Evolutionary conservation across 352 stramenopile species (phyloP).

Genomic region (Phytophthora pinifolia): DNA sequence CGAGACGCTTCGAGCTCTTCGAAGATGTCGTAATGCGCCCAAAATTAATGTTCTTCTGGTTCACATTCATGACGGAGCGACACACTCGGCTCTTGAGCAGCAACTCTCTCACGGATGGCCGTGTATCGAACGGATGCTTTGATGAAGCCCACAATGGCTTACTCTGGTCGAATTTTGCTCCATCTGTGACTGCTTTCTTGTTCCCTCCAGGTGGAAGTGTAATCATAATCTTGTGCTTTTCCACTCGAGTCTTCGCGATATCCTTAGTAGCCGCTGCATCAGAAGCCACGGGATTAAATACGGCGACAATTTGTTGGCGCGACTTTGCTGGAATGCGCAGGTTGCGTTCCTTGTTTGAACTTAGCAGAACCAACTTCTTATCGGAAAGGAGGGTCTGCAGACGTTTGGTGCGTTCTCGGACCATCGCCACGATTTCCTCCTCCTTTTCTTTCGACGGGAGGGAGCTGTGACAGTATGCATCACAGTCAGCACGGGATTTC

Average conservation of each 20-base stretch:
- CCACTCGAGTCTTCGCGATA: slow-evolving; percentile 63
- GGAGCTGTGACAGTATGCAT: slow-evolving; percentile 69
- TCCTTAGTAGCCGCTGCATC: slow-evolving; percentile 36
- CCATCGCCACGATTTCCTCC: slow-evolving; percentile 76
- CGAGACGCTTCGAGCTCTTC: slow-evolving; percentile 83
- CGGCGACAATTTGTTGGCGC: slow-evolving; percentile 71
- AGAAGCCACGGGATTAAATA: slow-evolving; percentile 65
- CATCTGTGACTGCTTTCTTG: slow-evolving; percentile 75
- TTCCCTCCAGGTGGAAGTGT: slow-evolving; percentile 84
- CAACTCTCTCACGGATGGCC: slow-evolving; percentile 77
- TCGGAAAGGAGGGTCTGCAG: slow-evolving; percentile 67
- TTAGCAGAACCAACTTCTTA: slow-evolving; percentile 69
- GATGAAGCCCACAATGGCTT: slow-evolving; percentile 66
- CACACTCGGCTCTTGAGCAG: slow-evolving; percentile 85
- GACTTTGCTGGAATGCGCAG: slow-evolving; percentile 79
- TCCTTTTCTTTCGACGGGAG: slow-evolving; percentile 68
- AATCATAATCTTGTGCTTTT: slow-evolving; percentile 90
- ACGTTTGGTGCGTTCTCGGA: slow-evolving; percentile 69
- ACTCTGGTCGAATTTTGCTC: slow-evolving; percentile 52
- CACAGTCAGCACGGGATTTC: slow-evolving; percentile 64
- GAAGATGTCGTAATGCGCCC: slow-evolving; percentile 83
- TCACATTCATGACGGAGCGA: slow-evolving; percentile 88
- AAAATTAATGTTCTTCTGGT: slow-evolving; percentile 93
- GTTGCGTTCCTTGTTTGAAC: slow-evolving; percentile 73
- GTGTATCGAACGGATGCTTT: slow-evolving; percentile 82